Percentiles rank a stretch among this genome's conserved stretches.
Evolutionary conservation across 768 basidiomycete genomes (phyloP).

Genomic region (Leucosporidium yakuticum): DNA sequence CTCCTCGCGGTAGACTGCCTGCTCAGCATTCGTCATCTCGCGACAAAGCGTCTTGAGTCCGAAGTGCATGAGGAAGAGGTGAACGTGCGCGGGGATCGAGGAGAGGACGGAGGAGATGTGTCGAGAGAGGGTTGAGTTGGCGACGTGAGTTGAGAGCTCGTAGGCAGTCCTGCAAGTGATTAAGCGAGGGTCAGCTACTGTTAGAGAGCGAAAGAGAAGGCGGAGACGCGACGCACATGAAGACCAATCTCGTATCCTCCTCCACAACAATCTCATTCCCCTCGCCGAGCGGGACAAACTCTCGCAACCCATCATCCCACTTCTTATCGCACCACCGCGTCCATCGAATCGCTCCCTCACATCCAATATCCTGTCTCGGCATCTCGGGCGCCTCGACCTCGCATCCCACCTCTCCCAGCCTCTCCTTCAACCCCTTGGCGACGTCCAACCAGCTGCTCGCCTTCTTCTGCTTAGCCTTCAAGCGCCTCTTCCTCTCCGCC

Average conservation of each 20-base stretch:
- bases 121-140: neutral
- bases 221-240: conserved; percentile 14
- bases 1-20: conserved; percentile 11
- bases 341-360: conserved; percentile 27
- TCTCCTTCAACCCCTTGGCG: neutral
- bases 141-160: conserved; percentile 21
- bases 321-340: conserved; percentile 19
- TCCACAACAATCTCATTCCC: conserved; percentile 19
- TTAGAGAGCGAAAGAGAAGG: neutral
- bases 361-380: neutral
- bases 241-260: conserved; percentile 27
- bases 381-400: conserved; percentile 10
- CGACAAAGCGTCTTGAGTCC: conserved; percentile 17
- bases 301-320: conserved; percentile 17
- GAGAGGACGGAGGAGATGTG: conserved; percentile 18
- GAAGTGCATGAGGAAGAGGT: conserved; percentile 29
- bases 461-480: conserved; percentile 3
- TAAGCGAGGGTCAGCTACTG: no score
- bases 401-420: conserved; percentile 4
- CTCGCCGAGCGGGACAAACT: conserved; percentile 11
- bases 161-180: conserved; percentile 9
- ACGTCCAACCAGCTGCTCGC: conserved; percentile 21
- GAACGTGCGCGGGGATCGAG: conserved; percentile 19
- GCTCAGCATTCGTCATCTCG: conserved; percentile 10
- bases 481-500: no score